Percentiles rank a stretch among this genome's conserved stretches.
Conservation (phyloP, 202 grass and related monocot species). For the Zoysia matrella region DNA sequence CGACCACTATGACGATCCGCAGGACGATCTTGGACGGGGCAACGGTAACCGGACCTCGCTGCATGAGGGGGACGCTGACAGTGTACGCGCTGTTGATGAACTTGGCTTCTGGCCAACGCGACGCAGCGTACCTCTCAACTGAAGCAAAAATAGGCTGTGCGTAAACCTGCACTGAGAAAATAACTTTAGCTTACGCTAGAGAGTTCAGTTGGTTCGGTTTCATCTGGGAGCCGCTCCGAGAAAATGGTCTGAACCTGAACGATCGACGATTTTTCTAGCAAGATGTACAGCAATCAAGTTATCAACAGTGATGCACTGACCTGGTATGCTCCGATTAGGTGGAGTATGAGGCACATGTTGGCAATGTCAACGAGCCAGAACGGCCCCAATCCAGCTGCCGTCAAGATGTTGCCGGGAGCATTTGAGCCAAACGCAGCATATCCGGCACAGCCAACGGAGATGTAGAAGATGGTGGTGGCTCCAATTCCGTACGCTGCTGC, state of each 20-base stretch:
- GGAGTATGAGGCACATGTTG: conserved; percentile 75
- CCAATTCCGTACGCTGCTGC: conserved; percentile 75
- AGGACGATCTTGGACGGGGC: conserved; percentile 65
- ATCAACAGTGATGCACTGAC: conserved; percentile 29
- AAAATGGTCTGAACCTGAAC: not conserved
- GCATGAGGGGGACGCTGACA: conserved; percentile 7
- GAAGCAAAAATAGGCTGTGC: conserved; percentile 80
- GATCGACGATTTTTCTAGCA: not conserved
- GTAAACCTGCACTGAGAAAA: conserved; percentile 55
- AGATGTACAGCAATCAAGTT: not conserved
- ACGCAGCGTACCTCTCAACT: conserved; percentile 52
- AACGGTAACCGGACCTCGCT: conserved; percentile 42
- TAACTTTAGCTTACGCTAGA: not conserved
- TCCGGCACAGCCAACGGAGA: conserved; percentile 76
- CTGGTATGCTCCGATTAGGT: conserved; percentile 93
- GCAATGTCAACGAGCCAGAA: too few species aligned
- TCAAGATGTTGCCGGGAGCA: conserved; percentile 75
- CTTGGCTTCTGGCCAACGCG: conserved; percentile 76
- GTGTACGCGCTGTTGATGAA: conserved; percentile 69
- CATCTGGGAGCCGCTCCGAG: too few species aligned
- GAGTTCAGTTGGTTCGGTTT: conserved; percentile 4
- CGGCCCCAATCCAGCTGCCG: too few species aligned
- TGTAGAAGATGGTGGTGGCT: conserved; percentile 88
- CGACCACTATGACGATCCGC: conserved; percentile 50
- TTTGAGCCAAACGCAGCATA: conserved; percentile 85